Evolutionary conservation across 352 stramenopile species (phyloP), one percentile per base, ranked within the genome.

Genomic region (Phytophthora boehmeriae): DNA sequence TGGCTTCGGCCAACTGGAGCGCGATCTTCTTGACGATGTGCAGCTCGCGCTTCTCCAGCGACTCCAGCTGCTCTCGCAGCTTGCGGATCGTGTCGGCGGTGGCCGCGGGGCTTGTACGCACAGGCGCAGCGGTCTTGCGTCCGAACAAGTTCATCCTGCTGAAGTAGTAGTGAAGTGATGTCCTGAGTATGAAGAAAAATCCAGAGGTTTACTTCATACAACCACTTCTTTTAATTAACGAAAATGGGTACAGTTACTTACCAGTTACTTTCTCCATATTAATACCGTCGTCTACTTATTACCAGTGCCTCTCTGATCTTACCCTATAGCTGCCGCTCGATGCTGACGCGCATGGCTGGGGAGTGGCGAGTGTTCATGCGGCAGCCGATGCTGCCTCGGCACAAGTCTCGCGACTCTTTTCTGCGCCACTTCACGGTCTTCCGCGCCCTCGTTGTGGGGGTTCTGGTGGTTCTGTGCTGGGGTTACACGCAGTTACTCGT

Each of bases 11-110:
- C 9, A 98, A 56, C 69, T 98, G 91, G 63, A 86, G 55, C 46
- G 89, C 80, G 51, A 99, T 98, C 79, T 99, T 99, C 75, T 98
- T 98, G 55, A 98, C 79, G 35, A 99, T 96, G 73, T 99, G 96
- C 43, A 92, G 77, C 79, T 99, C 95, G 59, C 97, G 81, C 72
- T 98, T 98, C 70, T 97, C 90, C 25, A 98, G 72, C 25, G 88
- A 94, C 30, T 97, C 89, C 10, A 98, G 73, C 50, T 96, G 95
- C 54, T 94, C 86, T 46, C 89, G 82, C 23, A 98, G 71, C 72
- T 95, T 96, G 50, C 91, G 78, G 65, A 98, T 98, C 47, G 91
- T 97, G 14, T 95, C 82, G 38, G 89, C 91, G 11, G 89, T 93
- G 9, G 84, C 83, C 34, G 80, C 66, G 23, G 84, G 82, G 20